Base-by-base conservation (phyloP, 805 yeast species). In the Starmerella lactis-condensi region DNA sequence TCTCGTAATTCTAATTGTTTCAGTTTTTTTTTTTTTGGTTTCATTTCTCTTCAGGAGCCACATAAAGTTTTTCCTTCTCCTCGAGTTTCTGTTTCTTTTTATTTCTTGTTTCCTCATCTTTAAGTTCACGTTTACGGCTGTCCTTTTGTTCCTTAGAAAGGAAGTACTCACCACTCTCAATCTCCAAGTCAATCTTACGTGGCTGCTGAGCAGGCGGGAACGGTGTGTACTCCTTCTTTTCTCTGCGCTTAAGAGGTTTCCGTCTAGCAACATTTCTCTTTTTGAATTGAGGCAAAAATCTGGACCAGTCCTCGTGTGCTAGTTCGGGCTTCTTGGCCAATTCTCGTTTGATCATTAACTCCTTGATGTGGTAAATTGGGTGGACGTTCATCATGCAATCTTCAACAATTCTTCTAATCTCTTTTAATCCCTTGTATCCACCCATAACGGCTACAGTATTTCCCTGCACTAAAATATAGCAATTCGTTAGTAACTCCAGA, bases 191-290 rank as follows among this genome's bases (percentile, higher is more conserved):
- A 56, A 89, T 64, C 77, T 89, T 83, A 64, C 96, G 75, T 50
- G 96, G 98, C 43, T 71, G 69, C 58, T 79, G 98, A 31, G 79
- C 77, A 46, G 98, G 96, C 60, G 98, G 98, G 82, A 89, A 89
- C 51, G 98, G 96, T 21, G 98, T 89, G 68, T 85, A 85, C 3
- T 70, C 73, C 57, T 75, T 83, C 65, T 65, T 64, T 39, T 56
- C 67, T 62, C 68, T 67, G 48, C 66, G 60, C 53, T 67, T 70
- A 56, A 67, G 70, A 38, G 89, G 77, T 64, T 75, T 75, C 74
- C 77, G 77, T 51, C 98, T 73, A 22, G 92, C 92, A 42, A 85
- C 93, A 50, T 82, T 82, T 55, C 83, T 74, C 67, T 85, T 89
- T 69, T 81, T 89, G 63, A 89, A 89, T 62, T 75, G 82, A 16